Base-by-base conservation (phyloP, 2,329 filamentous ascomycete genomes). In the Cladosporium sp. region DNA sequence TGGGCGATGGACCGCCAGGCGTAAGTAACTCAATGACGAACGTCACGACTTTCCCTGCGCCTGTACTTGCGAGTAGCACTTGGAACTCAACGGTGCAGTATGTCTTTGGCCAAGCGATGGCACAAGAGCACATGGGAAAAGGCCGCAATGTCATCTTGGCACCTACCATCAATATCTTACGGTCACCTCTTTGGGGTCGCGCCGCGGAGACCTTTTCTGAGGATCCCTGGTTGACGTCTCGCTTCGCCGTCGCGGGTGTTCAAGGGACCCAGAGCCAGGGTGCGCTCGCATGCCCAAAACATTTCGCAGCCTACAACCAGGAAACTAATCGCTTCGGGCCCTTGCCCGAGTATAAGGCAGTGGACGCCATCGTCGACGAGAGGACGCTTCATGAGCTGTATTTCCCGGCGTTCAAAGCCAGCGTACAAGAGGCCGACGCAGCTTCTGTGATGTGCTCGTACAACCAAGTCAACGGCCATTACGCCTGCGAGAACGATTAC, bases 371-470 rank as follows among this genome's bases (percentile, higher is more conserved):
- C 68, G 86, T 95, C 34, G 89, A 90, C 60, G 89, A 91, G 69
- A 80, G 88, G 30, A 85, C 88, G 0, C 70, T 90, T 61, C 88
- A 91, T 67, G 88, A 91, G 72, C 76, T 96, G 1, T 96, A 96
- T 67, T 81, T 87, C 0, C 95, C 90, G 90, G 91, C 91, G 0
- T 96, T 96, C 70, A 88, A 86, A 1, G 88, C 95, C 65, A 86
- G 86, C 14, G 80, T 96, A n/a, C 56, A 9, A 20, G 84, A 83
- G 59, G 89, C 88, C 6, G 89, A 90, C n/a, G 90, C 93, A 1
- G 89, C 84, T 0, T 85, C 85, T 19, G 82, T 92, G 55, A 96
- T 96, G 92, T 94, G 89, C 70, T 86, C 87, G 1, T 95, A 96
- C 68, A 79, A 80, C 52, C 75, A 77, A 65, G 70, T 79, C 63